These are phyloP conservation scores for Dispira simplex DNA, from an alignment of 192 early-diverging fungal genomes.

Conservation along the genomic window DNA sequence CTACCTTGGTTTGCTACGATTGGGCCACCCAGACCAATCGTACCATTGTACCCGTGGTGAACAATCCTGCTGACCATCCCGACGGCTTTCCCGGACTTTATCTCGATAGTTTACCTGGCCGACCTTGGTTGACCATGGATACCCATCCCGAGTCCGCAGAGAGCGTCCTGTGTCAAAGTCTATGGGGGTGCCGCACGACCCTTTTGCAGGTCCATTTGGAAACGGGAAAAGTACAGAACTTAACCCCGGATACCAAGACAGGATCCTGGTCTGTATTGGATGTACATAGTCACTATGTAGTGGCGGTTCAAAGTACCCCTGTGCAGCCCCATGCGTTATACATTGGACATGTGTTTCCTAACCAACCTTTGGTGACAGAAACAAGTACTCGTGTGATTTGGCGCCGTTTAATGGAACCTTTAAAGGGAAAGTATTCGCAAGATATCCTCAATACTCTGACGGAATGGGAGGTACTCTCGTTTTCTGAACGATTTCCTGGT, in stretches of 20 bases:
- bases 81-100: constrained; percentile 56
- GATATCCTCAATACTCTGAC: not conserved
- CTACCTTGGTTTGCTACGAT: constrained; percentile 25
- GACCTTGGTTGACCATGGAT: not conserved
- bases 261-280: constrained; percentile 29
- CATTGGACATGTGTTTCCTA: constrained; percentile 19
- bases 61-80: constrained; percentile 13
- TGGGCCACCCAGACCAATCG: constrained; percentile 12
- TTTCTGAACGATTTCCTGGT: constrained; percentile 19
- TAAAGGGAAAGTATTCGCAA: too few species aligned
- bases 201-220: constrained; percentile 26
- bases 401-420: too few species aligned
- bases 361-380: constrained; percentile 1
- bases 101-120: constrained; percentile 21
- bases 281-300: constrained; percentile 23
- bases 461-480: constrained; percentile 1
- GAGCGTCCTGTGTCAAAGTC: constrained; percentile 18
- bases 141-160: not conserved
- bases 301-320: constrained; percentile 35
- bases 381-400: too few species aligned
- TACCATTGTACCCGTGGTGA: not conserved
- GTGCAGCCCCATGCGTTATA: constrained; percentile 26
- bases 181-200: constrained; percentile 24
- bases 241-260: constrained; percentile 29
- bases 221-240: constrained; percentile 28